Base-by-base conservation (phyloP, 2,329 filamentous ascomycete species). In the Fusarium liriodendri region DNA sequence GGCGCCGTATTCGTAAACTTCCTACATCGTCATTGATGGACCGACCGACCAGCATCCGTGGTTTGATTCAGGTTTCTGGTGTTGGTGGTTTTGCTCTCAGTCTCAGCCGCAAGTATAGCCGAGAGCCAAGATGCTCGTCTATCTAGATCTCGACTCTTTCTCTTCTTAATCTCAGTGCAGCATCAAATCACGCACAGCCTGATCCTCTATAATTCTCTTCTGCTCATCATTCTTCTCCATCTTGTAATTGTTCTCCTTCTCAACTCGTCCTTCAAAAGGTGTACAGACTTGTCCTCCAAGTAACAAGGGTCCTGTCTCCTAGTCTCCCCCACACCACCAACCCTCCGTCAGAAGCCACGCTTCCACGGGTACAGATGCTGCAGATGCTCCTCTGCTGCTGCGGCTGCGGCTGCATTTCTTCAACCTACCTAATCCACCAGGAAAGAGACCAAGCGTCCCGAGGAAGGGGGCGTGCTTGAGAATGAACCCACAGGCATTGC, bases 241-340 rank as follows among this genome's bases (percentile, higher is more conserved):
- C 18, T 42, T 62, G 20, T 29, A 20, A 13, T 13, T 50, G 11
- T 16, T 25, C 18, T 18, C 42, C 20, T 52, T 18, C 16, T 33
- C 27, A 50, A 50, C 25, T 38, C 37, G 10, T 20, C 14, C n/a
- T 35, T 29, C 29, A 50, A 40, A 70, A 64, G 75, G 75, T 77
- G 75, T 67, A 50, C 69, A 77, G 64, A 77, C 66, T 66, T 70
- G 59, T 47, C 66, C 62, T 63, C 35, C 20, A 54, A 54, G 66
- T 20, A 73, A 42, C 75, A 76, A 77, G 75, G 75, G 71, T 76
- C 62, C 27, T 50, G 62, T 55, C 64, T 66, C 67, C 63, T 70
- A 47, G 66, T 18, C 60, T 64, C 72, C 64, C 74, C 73, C 70
- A 73, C 70, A 74, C 75, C 75, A 76, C 73, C 75, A 61, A 68